Evolutionary conservation across 176 grass and related monocot species (phyloP), one percentile per base, ranked within the genome.

Genomic region (Triticum urartu): DNA sequence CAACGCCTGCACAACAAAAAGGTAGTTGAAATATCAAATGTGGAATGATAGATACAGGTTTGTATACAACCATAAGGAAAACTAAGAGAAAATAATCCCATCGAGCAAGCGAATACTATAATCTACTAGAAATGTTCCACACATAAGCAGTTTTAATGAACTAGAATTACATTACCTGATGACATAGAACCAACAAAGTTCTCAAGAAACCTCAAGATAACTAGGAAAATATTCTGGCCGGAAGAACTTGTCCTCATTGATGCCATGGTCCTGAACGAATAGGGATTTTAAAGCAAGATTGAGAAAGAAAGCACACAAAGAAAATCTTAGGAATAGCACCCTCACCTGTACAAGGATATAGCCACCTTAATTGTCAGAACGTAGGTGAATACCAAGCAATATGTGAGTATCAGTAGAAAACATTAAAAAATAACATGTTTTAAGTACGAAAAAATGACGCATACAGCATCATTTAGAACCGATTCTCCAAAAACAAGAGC

Each of bases 401-500:
- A 54, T 40, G 71, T 69, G 84, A 77, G 76, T 61, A 86, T 83
- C 61, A 83, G 40, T 86, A 85, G 26, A 75, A 54, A 82, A 14
- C 61, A 78, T 35, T 40, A 86, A 78, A 86, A 94, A 83, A 4
- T 40, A 40, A 10, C 39, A 22, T 14, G 2, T 21, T 68, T 45
- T 40, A 79, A 52, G 22, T 56, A 79, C 61, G 5, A 67, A 72
- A 50, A 75, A 58, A 73, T 79, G 76, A 43, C 50, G 62, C 93
- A 89, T 95, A 98, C 93, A 79, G 90, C 93, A 58, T 98, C 96
- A 79, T 98, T 98, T 74, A 98, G 75, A 83, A 98, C 91, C 11
- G 93, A 98, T 91, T 98, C 96, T 38, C 96, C 96, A 74, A 98
- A 98, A 86, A 95, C 96, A 66, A 98, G 48, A 26, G 96, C 96